A percentile compares a stretch with the other conserved stretches of the same genome.
Evolutionary conservation across 2,329 filamentous ascomycete species (phyloP).

Genomic region (Aspergillus carbonarius): DNA sequence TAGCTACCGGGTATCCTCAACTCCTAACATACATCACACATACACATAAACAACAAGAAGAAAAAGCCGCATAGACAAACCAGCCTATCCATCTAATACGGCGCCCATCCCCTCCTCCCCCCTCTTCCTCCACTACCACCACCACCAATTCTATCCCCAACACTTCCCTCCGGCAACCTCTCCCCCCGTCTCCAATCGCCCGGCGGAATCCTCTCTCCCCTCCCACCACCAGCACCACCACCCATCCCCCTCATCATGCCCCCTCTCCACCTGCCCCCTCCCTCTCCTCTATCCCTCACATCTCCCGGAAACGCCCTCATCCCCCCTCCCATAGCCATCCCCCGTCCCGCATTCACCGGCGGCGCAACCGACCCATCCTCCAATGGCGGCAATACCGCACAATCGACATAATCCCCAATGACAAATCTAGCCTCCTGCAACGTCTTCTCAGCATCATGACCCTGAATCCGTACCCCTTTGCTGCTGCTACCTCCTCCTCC

Average conservation of each 20-base stretch:
- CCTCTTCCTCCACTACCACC: slow-evolving; percentile 19
- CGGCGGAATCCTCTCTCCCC: slow-evolving; percentile 45
- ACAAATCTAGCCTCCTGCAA: slow-evolving; percentile 77
- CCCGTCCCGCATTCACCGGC: slow-evolving; percentile 49
- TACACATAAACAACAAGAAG: not conserved
- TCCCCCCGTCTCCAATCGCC: slow-evolving; percentile 53
- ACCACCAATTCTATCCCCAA: slow-evolving; percentile 33
- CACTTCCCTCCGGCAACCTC: slow-evolving; percentile 42
- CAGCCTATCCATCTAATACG: slow-evolving; percentile 29
- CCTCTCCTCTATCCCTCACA: slow-evolving; percentile 40
- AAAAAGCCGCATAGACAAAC: not conserved
- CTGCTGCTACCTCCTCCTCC: not conserved
- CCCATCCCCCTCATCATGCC: slow-evolving; percentile 34
- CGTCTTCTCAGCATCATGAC: slow-evolving; percentile 68
- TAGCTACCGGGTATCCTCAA: slow-evolving; percentile 16
- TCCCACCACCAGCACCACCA: slow-evolving; percentile 44
- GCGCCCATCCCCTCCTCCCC: slow-evolving; percentile 42
- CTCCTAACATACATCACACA: slow-evolving; percentile 9
- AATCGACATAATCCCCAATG: slow-evolving; percentile 84
- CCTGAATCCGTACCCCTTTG: slow-evolving; percentile 43
- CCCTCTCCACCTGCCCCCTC: slow-evolving; percentile 43
- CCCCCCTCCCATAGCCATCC: slow-evolving; percentile 39
- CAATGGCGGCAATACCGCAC: slow-evolving; percentile 74
- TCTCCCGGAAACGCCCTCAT: slow-evolving; percentile 48
- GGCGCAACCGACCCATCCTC: slow-evolving; percentile 72